Evolutionary conservation across 257 asterid genomes (phyloP).

Genomic region (Salvia miltiorrhiza): DNA sequence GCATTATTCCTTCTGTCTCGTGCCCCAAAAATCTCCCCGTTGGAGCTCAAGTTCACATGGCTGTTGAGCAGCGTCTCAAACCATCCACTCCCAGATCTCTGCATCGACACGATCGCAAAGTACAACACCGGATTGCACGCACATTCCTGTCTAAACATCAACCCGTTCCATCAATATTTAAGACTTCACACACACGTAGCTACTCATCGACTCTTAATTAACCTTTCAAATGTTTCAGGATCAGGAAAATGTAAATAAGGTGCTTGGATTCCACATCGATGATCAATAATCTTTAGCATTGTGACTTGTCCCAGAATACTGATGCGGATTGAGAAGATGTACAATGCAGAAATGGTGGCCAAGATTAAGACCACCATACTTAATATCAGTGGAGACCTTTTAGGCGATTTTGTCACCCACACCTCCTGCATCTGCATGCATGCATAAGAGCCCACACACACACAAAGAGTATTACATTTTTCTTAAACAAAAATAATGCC

Average conservation of each 20-base stretch:
- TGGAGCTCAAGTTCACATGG: constrained; percentile 73
- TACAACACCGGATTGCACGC: constrained; percentile 70
- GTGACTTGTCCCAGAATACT: constrained; percentile 26
- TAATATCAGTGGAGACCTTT: constrained; percentile 45
- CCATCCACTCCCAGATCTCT: constrained; percentile 96
- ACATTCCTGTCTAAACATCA: constrained; percentile 64
- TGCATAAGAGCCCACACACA: not conserved
- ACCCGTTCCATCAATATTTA: not conserved
- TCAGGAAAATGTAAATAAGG: constrained; percentile 62
- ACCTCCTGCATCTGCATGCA: constrained; percentile 36
- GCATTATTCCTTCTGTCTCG: constrained; percentile 48
- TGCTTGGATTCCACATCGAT: constrained; percentile 30
- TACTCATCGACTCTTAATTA: too few relatives aligned
- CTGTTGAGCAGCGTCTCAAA: constrained; percentile 80
- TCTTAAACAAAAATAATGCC: not conserved
- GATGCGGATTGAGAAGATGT: constrained; percentile 42
- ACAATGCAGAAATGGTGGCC: constrained; percentile 49
- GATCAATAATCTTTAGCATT: constrained; percentile 30
- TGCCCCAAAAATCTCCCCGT: constrained; percentile 69
- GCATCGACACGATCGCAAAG: constrained; percentile 75
- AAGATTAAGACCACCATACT: constrained; percentile 47
- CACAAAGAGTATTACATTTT: not conserved
- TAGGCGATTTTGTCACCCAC: constrained; percentile 36
- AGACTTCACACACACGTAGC: too few relatives aligned
- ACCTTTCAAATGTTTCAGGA: constrained; percentile 71